These are phyloP conservation scores for Phytopythium vexans DNA, from an alignment of 352 stramenopile species.

Conservation along the genomic window DNA sequence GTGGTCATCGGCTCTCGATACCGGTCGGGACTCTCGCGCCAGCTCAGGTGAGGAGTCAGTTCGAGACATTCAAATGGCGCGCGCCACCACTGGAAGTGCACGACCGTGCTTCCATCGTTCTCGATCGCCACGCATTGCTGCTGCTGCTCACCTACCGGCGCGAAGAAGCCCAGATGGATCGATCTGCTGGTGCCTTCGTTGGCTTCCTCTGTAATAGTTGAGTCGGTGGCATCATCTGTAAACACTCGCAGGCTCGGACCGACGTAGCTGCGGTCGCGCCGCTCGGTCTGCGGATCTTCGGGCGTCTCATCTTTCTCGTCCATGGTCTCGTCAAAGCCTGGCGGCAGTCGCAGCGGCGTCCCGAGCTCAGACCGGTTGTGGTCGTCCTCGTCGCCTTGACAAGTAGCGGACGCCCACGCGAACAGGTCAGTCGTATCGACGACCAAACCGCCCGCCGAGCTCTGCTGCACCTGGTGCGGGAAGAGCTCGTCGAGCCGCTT, in stretches of 20 bases:
- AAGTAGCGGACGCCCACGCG: constrained; percentile 45
- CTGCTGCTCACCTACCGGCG: constrained; percentile 32
- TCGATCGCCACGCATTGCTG: constrained; percentile 32
- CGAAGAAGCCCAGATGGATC: constrained; percentile 45
- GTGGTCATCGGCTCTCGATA: constrained; percentile 16
- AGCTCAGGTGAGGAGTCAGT: constrained; percentile 27
- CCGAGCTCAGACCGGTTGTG: neutral
- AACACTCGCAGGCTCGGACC: constrained; percentile 11
- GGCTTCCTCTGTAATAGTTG: neutral
- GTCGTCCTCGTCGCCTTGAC: constrained; percentile 3
- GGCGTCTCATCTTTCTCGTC: constrained; percentile 2
- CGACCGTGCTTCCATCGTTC: constrained; percentile 48
- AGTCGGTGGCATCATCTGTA: constrained; percentile 2
- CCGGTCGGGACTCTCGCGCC: too few relatives aligned
- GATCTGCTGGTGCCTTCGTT: neutral
- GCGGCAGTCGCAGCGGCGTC: neutral
- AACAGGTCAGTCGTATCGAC: constrained; percentile 67
- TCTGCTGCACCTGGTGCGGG: constrained; percentile 59
- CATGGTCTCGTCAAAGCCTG: constrained; percentile 4
- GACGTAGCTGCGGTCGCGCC: too few relatives aligned
- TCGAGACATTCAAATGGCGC: constrained; percentile 18
- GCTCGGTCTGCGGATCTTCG: constrained; percentile 2
- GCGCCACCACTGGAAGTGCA: constrained; percentile 64
- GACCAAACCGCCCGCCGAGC: constrained; percentile 39
- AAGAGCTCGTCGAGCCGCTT: constrained; percentile 67